Evolutionary conservation across 2,329 filamentous ascomycete species (phyloP), one percentile per base, ranked within the genome.

Genomic region (Macrophomina phaseolina): DNA sequence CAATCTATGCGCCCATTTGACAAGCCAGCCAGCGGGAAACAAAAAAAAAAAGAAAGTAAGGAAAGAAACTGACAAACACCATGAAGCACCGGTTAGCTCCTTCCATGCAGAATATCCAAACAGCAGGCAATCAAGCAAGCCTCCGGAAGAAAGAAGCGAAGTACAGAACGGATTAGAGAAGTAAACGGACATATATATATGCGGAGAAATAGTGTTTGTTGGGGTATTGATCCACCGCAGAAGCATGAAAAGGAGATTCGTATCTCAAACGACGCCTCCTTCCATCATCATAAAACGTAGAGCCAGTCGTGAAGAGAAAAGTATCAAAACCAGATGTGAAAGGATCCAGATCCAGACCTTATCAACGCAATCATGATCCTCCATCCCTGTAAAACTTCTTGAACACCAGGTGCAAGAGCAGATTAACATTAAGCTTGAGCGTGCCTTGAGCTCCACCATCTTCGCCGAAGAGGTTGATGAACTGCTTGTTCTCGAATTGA

Each of bases 401-500:
- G 85, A 98, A 98, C 72, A 99, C 87, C 79, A 98, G 84, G 85
- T 99, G 95, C 84, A 99, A 84, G 81, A 99, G 88, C 75, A 99
- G 80, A 82, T 99, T 99, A 75, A 99, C 95, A 79, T 98, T 98
- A 75, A 99, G 86, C 80, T 91, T 90, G 76, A 97, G 85, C 70
- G 77, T 76, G 0, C 80, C 74, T 55, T 72, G 69, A 3, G 72
- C 70, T 32, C 58, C 69, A 62, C 48, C 53, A 11, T 42, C 42
- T 40, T 64, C 61, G 12, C 45, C 61, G 75, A 99, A 99, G 68
- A 98, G 84, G 75, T 92, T 93, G 88, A 98, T 94, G 78, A 97
- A 97, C 81, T 97, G 93, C 73, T 93, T 92, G 72, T 95, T 93
- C 80, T 98, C 95, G 78, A 97, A 99, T 80, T 99, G 96, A 62